Conservation (phyloP, 2,329 filamentous ascomycete genomes). For the Penicillium crustosum region DNA sequence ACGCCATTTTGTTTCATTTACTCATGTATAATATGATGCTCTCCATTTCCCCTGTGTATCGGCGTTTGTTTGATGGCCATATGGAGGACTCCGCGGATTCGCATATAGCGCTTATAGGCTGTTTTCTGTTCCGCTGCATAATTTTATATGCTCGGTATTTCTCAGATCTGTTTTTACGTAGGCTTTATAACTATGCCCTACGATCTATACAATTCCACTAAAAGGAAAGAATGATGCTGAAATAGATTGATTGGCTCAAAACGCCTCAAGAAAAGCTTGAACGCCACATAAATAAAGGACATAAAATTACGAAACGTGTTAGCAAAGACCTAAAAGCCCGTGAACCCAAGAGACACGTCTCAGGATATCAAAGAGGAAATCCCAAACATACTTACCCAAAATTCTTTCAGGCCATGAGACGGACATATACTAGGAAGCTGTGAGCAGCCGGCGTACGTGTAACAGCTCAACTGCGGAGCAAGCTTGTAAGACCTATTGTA, state of each 20-base stretch:
- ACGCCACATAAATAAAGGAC: neutral
- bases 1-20: slow-evolving; percentile 1
- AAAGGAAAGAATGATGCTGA: neutral
- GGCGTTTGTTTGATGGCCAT: neutral
- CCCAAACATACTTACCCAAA: neutral
- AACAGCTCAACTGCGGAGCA: too few relatives aligned
- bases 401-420: neutral
- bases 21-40: slow-evolving; percentile 9
- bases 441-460: neutral
- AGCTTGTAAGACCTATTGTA: neutral
- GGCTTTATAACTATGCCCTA: neutral
- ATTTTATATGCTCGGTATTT: neutral
- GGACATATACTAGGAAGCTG: neutral
- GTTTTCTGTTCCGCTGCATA: neutral
- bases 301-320: neutral
- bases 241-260: neutral
- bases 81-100: neutral
- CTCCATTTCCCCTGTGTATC: slow-evolving; percentile 1
- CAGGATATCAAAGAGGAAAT: neutral
- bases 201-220: neutral
- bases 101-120: neutral
- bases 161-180: neutral
- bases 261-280: neutral
- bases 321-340: neutral
- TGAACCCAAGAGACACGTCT: neutral